A percentile compares a stretch with the other conserved stretches of the same genome.
Conservation (phyloP, 352 stramenopile genomes). For the Thraustochytrium sp. region DNA sequence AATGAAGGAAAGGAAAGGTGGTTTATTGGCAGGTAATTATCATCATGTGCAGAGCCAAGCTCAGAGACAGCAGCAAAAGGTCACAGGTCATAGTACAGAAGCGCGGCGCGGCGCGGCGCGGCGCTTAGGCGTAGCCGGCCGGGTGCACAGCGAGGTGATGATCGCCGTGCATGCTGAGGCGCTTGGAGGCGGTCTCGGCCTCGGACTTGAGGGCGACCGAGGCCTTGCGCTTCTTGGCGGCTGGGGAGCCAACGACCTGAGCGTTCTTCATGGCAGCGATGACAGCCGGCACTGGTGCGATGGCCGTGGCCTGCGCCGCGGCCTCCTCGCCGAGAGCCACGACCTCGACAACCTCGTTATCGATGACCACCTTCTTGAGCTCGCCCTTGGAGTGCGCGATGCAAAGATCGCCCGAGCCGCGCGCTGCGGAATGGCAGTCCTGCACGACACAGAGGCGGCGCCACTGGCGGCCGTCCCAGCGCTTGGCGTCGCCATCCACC, state of each 20-base stretch:
- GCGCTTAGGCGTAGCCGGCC: no score
- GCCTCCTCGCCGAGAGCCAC: not conserved
- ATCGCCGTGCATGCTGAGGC: no score
- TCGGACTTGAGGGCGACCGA: no score
- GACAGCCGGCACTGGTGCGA: not conserved
- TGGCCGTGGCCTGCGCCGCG: not conserved
- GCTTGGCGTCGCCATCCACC: not conserved
- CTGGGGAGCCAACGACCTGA: not conserved
- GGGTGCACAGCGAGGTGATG: no score
- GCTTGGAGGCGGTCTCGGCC: not conserved
- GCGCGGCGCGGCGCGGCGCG: no score
- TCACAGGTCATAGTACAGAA: no score
- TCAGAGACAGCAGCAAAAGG: no score
- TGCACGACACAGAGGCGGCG: constrained; percentile 37
- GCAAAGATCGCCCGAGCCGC: constrained; percentile 15
- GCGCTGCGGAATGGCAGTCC: constrained; percentile 14
- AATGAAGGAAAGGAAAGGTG: no score
- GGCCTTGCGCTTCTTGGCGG: constrained; percentile 8
- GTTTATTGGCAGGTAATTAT: no score
- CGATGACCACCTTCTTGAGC: constrained; percentile 10
- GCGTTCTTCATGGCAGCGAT: not conserved
- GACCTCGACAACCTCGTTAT: constrained; percentile 38
- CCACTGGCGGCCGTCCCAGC: constrained; percentile 10
- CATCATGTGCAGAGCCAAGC: no score
- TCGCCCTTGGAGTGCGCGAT: not conserved